Conservation (phyloP, 768 basidiomycete species). For the Hygrocybe coccinea region DNA sequence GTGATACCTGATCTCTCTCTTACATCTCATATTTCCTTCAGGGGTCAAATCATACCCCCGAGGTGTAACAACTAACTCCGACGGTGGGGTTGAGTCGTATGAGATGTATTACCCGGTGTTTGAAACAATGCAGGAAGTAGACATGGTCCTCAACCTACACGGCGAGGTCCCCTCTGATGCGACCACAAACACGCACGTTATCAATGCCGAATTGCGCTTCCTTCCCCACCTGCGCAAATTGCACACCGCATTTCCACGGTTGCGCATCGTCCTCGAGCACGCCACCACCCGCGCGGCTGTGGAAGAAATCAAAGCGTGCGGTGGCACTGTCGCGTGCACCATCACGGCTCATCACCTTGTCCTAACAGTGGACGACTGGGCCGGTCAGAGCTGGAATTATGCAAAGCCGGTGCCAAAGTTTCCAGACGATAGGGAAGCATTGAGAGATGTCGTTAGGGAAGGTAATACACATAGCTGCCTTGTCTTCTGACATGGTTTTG, state of each 20-base stretch:
- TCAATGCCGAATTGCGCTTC: constrained; percentile 91
- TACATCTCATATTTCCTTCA: constrained; percentile 26
- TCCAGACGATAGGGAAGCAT: constrained; percentile 82
- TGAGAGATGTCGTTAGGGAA: constrained; percentile 70
- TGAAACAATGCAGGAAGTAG: constrained; percentile 86
- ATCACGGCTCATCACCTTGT: constrained; percentile 96
- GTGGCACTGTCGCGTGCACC: constrained; percentile 84
- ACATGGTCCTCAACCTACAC: constrained; percentile 94
- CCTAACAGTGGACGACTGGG: constrained; percentile 94
- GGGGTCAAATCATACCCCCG: constrained; percentile 95
- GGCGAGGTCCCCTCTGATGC: constrained; percentile 94
- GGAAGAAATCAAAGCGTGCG: constrained; percentile 75
- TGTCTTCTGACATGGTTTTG: constrained; percentile 4
- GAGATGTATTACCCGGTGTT: constrained; percentile 91
- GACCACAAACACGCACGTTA: constrained; percentile 70
- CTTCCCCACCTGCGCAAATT: constrained; percentile 81
- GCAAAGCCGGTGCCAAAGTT: constrained; percentile 98
- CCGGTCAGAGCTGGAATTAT: constrained; percentile 90
- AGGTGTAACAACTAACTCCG: constrained; percentile 96
- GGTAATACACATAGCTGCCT: constrained; percentile 38
- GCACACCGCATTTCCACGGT: constrained; percentile 75
- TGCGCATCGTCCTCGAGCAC: constrained; percentile 95
- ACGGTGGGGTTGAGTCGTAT: constrained; percentile 94
- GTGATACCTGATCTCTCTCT: constrained; percentile 16
- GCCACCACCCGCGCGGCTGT: constrained; percentile 91